Percentiles rank a stretch among this genome's conserved stretches.
These are phyloP conservation scores for Reticulascus tulasneorum DNA, from an alignment of 2,329 filamentous ascomycete genomes.

Conservation along the genomic window DNA sequence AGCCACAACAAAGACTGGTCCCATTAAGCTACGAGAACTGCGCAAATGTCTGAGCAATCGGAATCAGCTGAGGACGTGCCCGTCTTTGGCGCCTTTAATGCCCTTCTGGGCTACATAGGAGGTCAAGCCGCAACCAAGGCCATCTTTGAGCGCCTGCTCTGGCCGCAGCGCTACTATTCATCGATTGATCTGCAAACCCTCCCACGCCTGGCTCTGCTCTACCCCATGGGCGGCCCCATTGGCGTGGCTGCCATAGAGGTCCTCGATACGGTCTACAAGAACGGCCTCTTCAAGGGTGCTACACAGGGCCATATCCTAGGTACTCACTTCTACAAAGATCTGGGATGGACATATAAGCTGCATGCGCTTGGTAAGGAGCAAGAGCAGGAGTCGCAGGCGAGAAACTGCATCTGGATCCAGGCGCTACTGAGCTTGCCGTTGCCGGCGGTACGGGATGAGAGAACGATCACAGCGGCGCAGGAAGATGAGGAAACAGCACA, in stretches of 20 bases:
- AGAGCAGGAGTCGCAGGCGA: conserved; percentile 4
- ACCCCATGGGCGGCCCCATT: conserved; percentile 17
- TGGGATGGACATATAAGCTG: conserved; percentile 6
- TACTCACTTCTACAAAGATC: conserved; percentile 11
- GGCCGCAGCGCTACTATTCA: conserved; percentile 16
- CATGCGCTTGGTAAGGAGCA: background rate
- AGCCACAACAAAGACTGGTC: too few species aligned
- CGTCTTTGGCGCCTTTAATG: conserved; percentile 6
- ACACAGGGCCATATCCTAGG: conserved; percentile 13
- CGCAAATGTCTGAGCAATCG: too few species aligned
- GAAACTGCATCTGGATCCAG: conserved; percentile 17
- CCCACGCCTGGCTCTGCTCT: conserved; percentile 8
- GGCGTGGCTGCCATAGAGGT: conserved; percentile 13
- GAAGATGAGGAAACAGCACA: too few species aligned
- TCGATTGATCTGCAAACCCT: conserved; percentile 3
- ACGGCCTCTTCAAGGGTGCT: conserved; percentile 13
- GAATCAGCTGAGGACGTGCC: too few species aligned
- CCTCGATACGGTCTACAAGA: conserved; percentile 9
- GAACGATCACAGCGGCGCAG: too few species aligned
- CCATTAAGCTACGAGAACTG: too few species aligned
- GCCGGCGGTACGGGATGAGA: background rate
- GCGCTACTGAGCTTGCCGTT: conserved; percentile 6
- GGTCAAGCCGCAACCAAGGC: conserved; percentile 12
- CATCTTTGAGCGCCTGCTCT: conserved; percentile 15
- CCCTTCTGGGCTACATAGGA: conserved; percentile 17